These are phyloP conservation scores for Metschnikowia borealis DNA, from an alignment of 805 yeast genomes.

Conservation along the genomic window DNA sequence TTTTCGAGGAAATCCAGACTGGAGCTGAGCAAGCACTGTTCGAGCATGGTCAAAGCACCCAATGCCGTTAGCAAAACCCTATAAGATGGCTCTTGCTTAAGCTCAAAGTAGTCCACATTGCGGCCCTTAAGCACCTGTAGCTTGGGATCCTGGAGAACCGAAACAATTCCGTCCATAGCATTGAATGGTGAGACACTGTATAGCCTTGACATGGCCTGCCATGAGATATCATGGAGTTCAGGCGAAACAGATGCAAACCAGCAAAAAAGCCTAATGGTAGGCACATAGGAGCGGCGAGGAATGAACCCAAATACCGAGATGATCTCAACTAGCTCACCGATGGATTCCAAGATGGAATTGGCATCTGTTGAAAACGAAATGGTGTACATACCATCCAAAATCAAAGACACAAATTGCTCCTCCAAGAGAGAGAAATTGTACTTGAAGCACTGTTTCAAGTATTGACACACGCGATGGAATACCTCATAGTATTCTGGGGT, in stretches of 20 bases:
- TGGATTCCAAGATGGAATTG: conserved; percentile 29
- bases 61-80: conserved; percentile 13
- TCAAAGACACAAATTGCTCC: conserved; percentile 26
- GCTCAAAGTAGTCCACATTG: conserved; percentile 5
- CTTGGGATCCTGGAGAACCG: conserved; percentile 21
- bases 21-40: conserved; percentile 16
- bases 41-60: conserved; percentile 39
- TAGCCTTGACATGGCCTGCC: conserved; percentile 39
- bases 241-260: conserved; percentile 34
- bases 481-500: conserved; percentile 13
- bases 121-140: conserved; percentile 14
- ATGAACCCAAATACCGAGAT: conserved; percentile 44
- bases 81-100: neutral
- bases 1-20: conserved; percentile 2
- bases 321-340: conserved; percentile 41
- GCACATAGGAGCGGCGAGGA: conserved; percentile 37
- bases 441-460: conserved; percentile 44
- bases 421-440: conserved; percentile 45
- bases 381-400: conserved; percentile 32
- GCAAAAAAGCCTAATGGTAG: conserved; percentile 43
- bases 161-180: conserved; percentile 18
- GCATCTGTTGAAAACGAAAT: conserved; percentile 41
- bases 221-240: conserved; percentile 30
- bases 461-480: conserved; percentile 24
- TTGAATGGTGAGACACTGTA: conserved; percentile 35